Conservation (phyloP, 2,329 filamentous ascomycete species). For the Lasiodiplodia citricola region DNA sequence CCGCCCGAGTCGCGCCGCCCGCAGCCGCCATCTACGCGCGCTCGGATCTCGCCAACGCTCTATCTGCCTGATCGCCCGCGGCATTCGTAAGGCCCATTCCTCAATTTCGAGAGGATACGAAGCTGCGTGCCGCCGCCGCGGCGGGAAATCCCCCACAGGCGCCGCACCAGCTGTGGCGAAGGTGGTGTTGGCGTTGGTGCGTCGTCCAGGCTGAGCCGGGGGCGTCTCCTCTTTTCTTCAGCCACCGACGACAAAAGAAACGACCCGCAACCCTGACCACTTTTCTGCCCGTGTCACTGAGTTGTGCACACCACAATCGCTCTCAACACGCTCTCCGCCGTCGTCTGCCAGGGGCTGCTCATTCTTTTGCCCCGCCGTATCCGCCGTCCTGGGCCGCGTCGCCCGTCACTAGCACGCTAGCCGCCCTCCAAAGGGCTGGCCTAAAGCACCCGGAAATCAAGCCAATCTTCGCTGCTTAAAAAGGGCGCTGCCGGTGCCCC, state of each 20-base stretch:
- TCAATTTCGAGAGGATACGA: constrained; percentile 15
- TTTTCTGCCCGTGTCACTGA: not conserved
- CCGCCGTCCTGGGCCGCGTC: not conserved
- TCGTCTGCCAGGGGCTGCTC: constrained; percentile 13
- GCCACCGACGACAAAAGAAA: constrained; percentile 18
- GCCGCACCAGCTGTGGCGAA: constrained; percentile 25
- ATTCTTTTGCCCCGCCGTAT: constrained; percentile 14
- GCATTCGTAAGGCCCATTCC: constrained; percentile 13
- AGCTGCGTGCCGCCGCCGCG: not conserved
- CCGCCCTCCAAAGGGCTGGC: constrained; percentile 5
- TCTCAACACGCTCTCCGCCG: not conserved
- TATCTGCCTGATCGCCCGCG: constrained; percentile 14
- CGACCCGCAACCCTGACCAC: not conserved
- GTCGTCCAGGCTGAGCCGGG: constrained; percentile 9
- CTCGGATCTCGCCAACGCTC: constrained; percentile 1
- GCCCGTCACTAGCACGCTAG: constrained; percentile 4
- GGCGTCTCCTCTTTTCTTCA: constrained; percentile 21
- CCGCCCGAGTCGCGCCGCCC: constrained; percentile 4
- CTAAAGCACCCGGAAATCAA: constrained; percentile 8
- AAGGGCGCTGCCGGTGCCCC: constrained; percentile 6
- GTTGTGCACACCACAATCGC: not conserved
- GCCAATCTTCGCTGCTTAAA: not conserved
- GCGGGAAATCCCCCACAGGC: constrained; percentile 16
- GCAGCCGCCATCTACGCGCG: constrained; percentile 1
- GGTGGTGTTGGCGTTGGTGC: not conserved